Evolutionary conservation across 176 grass and related monocot genomes (phyloP).

Genomic region (Panicum miliaceum): DNA sequence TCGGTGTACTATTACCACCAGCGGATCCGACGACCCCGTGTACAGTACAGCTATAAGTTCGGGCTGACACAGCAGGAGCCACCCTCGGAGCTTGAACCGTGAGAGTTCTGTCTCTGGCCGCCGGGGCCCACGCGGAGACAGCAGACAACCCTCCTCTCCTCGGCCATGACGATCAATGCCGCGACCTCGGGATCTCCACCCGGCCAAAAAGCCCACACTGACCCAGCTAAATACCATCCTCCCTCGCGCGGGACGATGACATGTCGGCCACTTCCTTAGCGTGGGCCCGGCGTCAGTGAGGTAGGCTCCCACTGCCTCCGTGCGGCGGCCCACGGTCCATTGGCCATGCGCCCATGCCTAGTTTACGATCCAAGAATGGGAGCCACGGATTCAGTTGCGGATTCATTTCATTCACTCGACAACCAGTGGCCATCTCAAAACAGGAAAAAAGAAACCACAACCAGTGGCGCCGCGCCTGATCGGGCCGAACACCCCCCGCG

Average conservation of each 20-base stretch:
- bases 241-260: neutral
- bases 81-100: neutral
- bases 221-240: neutral
- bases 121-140: neutral
- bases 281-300: neutral
- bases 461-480: neutral
- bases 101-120: neutral
- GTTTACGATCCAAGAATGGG: neutral
- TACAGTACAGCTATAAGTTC: neutral
- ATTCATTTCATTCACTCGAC: neutral
- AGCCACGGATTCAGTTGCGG: neutral
- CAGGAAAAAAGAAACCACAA: no score
- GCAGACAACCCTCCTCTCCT: neutral
- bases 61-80: neutral
- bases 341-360: neutral
- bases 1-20: neutral
- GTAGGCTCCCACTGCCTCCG: neutral
- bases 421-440: neutral
- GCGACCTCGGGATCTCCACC: slow-evolving; percentile 29
- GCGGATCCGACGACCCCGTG: neutral
- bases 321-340: neutral
- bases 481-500: neutral
- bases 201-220: neutral
- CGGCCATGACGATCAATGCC: neutral
- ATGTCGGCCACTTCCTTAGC: neutral